Evolutionary conservation across 2,329 filamentous ascomycete genomes (phyloP), one percentile per base, ranked within the genome.

Genomic region (Hypocreales sp.): DNA sequence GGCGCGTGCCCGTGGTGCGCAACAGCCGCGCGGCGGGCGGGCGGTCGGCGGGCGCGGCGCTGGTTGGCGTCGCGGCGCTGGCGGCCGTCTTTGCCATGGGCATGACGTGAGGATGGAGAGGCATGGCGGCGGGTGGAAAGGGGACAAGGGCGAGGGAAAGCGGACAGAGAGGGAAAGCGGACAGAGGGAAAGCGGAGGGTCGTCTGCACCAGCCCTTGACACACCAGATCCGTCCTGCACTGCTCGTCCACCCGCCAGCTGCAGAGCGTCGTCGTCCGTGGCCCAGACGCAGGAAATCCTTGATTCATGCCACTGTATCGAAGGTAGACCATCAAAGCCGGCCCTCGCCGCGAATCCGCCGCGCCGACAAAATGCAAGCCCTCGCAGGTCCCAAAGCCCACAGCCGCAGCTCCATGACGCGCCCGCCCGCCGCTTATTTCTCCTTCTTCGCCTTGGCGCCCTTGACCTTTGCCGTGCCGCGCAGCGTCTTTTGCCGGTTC

Each of bases 401-500:
- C 32, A 29, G 22, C 39, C 38, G 39, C 42, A 38, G 35, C 39
- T 41, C 37, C 44, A 35, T 37, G 35, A 45, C 40, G n/a, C n/a
- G n/a, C n/a, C n/a, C n/a, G n/a, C n/a, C n/a, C n/a, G n/a, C n/a
- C n/a, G n/a, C n/a, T n/a, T 82, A 83, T 72, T 80, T 76, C 65
- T 82, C 82, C 79, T 94, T 92, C 76, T 92, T 90, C 64, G 79
- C 73, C 69, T 77, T 75, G 58, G 77, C 78, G 61, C 84, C 84
- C 82, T 94, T 94, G 72, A 77, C 76, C 83, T 98, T 98, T 55
- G 84, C 87, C 51, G 83, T 92, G 60, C 90, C 90, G 50, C 90
- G 81, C 62, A 94, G 79, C 58, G 87, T 90, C 84, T 98, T 95
- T 67, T 81, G 76, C 63, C 87, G 77, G 82, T 98, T 98, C 83